These are phyloP conservation scores for Penicillium subrubescens DNA, from an alignment of 495 filamentous ascomycete genomes.

Conservation along the genomic window DNA sequence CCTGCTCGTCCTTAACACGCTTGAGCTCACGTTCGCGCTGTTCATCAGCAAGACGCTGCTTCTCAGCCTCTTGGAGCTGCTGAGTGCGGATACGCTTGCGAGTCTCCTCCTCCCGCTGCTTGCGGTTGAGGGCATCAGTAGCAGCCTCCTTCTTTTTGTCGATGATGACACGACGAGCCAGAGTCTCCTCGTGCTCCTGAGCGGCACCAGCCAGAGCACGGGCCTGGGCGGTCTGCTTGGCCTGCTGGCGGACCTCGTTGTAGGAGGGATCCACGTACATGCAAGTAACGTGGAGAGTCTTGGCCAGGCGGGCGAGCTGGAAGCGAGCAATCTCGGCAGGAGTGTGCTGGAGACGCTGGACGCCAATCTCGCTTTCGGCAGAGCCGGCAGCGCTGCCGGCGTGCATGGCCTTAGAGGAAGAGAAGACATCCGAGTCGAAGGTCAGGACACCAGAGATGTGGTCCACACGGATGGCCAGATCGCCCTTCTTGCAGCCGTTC, in stretches of 20 bases:
- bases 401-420: constrained; percentile 90
- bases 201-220: constrained; percentile 85
- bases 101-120: constrained; percentile 89
- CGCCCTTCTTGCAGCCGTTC: constrained; percentile 99
- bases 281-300: constrained; percentile 87
- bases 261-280: constrained; percentile 92
- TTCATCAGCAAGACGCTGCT: constrained; percentile 82
- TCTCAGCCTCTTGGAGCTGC: constrained; percentile 84
- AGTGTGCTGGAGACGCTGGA: constrained; percentile 95
- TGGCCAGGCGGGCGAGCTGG: constrained; percentile 88
- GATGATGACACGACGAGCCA: constrained; percentile 86
- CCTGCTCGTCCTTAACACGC: constrained; percentile 85
- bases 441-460: constrained; percentile 92
- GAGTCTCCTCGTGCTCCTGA: constrained; percentile 85
- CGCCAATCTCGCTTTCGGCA: constrained; percentile 80
- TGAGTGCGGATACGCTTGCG: constrained; percentile 81
- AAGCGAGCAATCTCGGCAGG: constrained; percentile 97
- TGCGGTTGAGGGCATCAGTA: constrained; percentile 76
- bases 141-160: constrained; percentile 96
- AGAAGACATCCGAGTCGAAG: constrained; percentile 98
- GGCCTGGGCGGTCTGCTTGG: constrained; percentile 76
- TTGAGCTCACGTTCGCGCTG: constrained; percentile 87
- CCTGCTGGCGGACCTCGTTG: constrained; percentile 73
- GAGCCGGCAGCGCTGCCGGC: constrained; percentile 83
- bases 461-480: constrained; percentile 93